Evolutionary conservation across 352 stramenopile genomes (phyloP).

Genomic region (Phytophthora foliorum): DNA sequence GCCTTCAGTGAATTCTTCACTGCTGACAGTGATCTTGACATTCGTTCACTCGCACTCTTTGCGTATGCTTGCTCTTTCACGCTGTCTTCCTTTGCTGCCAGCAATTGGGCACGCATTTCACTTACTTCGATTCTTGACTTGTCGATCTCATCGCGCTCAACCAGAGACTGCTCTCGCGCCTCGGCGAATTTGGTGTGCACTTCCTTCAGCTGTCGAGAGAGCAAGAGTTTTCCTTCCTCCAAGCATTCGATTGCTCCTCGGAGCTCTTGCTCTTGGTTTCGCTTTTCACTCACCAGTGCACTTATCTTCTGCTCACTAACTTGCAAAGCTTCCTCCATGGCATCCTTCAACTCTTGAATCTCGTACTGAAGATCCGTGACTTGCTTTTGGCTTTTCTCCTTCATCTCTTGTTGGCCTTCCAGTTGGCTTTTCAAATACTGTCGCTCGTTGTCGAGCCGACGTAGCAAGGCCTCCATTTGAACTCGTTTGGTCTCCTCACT

Average conservation of each 20-base stretch:
- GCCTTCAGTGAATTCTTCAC: slow-evolving; percentile 70
- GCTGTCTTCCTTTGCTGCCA: slow-evolving; percentile 56
- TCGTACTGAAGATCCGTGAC: slow-evolving; percentile 54
- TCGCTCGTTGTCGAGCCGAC: slow-evolving; percentile 81
- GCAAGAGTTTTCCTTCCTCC: slow-evolving; percentile 63
- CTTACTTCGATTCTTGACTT: slow-evolving; percentile 56
- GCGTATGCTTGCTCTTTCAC: slow-evolving; percentile 68
- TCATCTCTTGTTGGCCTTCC: slow-evolving; percentile 60
- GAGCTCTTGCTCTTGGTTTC: slow-evolving; percentile 48
- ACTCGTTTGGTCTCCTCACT: slow-evolving; percentile 82
- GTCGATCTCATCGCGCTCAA: slow-evolving; percentile 75
- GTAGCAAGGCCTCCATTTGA: slow-evolving; percentile 81
- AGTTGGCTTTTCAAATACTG: slow-evolving; percentile 88
- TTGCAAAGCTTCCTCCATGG: slow-evolving; percentile 50
- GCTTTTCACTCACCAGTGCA: slow-evolving; percentile 36
- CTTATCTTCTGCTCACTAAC: slow-evolving; percentile 56
- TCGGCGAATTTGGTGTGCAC: slow-evolving; percentile 67
- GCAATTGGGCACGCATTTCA: slow-evolving; percentile 56
- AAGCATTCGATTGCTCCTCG: slow-evolving; percentile 49
- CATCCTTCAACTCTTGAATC: slow-evolving; percentile 45
- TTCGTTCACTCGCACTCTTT: slow-evolving; percentile 61
- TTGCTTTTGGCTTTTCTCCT: slow-evolving; percentile 53
- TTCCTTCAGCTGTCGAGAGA: slow-evolving; percentile 67
- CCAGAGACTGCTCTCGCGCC: slow-evolving; percentile 61
- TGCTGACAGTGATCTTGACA: slow-evolving; percentile 60